These are phyloP conservation scores for Candida nanaspora DNA, from an alignment of 805 yeast genomes.

Conservation along the genomic window DNA sequence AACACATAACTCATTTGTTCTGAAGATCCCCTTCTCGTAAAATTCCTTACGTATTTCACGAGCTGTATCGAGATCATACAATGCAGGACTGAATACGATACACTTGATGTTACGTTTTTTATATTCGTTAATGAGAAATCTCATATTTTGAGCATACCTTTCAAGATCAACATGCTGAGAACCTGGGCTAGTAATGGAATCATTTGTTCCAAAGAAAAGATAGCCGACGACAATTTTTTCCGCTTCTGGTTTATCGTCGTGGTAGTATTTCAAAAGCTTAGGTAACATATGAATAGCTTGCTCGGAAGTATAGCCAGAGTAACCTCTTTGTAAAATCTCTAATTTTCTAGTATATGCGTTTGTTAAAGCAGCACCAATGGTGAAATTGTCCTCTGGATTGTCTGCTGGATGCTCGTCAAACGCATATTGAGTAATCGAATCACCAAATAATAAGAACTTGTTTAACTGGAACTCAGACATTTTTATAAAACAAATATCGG, in stretches of 20 bases:
- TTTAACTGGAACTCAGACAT: slow-evolving; percentile 15
- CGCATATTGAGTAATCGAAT: slow-evolving; percentile 28
- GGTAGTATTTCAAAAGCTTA: slow-evolving; percentile 43
- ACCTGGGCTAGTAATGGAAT: slow-evolving; percentile 33
- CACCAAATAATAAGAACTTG: slow-evolving; percentile 28
- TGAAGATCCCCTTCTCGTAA: slow-evolving; percentile 30
- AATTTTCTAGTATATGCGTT: slow-evolving; percentile 49
- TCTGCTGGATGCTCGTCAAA: slow-evolving; percentile 16
- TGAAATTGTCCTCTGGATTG: slow-evolving; percentile 11
- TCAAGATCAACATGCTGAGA: slow-evolving; percentile 40
- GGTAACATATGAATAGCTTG: slow-evolving; percentile 47
- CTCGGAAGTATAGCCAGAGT: slow-evolving; percentile 64
- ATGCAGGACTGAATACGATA: slow-evolving; percentile 57
- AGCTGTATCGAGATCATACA: slow-evolving; percentile 40
- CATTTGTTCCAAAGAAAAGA: slow-evolving; percentile 80
- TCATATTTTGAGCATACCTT: slow-evolving; percentile 43
- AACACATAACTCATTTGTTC: slow-evolving; percentile 39
- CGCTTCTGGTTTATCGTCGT: slow-evolving; percentile 23
- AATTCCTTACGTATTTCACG: slow-evolving; percentile 11
- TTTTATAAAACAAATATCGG: too few species aligned
- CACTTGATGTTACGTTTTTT: slow-evolving; percentile 37
- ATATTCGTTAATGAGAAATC: slow-evolving; percentile 33
- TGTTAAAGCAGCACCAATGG: slow-evolving; percentile 23
- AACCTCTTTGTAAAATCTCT: slow-evolving; percentile 72
- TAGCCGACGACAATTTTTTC: slow-evolving; percentile 35